A percentile compares a stretch with the other conserved stretches of the same genome.
Evolutionary conservation across 2,329 filamentous ascomycete genomes (phyloP).

Genomic region (Fusarium sp.): DNA sequence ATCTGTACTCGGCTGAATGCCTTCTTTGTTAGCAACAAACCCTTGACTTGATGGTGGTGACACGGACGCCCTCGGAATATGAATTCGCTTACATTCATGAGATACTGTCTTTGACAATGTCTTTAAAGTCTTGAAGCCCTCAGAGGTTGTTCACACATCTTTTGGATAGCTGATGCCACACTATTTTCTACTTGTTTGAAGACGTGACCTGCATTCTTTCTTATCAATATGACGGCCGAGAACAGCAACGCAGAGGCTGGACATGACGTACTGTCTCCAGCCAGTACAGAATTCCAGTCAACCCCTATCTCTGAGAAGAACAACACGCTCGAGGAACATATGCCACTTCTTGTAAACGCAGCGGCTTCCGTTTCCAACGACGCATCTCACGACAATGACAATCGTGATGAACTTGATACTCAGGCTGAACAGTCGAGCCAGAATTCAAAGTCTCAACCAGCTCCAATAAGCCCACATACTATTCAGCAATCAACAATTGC

Average conservation of each 20-base stretch:
- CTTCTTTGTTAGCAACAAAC: slow-evolving; percentile 1
- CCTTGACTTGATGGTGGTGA: not conserved
- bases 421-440: not conserved
- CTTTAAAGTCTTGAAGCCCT: slow-evolving; percentile 1
- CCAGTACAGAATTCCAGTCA: not conserved
- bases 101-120: not conserved
- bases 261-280: not conserved
- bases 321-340: not conserved
- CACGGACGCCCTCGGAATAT: not conserved
- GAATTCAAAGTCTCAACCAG: not conserved
- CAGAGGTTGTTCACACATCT: not conserved
- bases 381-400: not conserved
- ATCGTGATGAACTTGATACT: not conserved
- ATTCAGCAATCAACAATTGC: not conserved
- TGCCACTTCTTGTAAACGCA: not conserved
- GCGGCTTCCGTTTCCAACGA: not conserved
- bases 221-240: not conserved
- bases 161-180: not conserved
- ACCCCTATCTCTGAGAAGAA: not conserved
- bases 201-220: not conserved
- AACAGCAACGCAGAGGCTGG: not conserved
- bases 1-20: not conserved
- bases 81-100: not conserved
- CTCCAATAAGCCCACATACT: not conserved
- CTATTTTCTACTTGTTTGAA: not conserved